Percentiles rank a stretch among this genome's conserved stretches.
Evolutionary conservation across 177 flowering plant species (phyloP).

Genomic region (Vitis hybrid): DNA sequence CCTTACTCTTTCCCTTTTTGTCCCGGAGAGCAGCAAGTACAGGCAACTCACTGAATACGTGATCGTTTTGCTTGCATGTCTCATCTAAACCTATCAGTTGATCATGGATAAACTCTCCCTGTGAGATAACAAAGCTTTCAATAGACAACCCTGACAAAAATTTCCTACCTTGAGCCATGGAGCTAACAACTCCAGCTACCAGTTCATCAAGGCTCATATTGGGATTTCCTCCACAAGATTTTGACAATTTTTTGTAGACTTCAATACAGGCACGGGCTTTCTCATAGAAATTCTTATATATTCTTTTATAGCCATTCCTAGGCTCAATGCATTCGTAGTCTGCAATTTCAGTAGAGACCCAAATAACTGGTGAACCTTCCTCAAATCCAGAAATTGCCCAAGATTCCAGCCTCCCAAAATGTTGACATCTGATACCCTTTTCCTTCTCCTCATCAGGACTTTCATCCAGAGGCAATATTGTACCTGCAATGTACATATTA

Average conservation of each 20-base stretch:
- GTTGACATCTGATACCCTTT: slow-evolving; percentile 65
- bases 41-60: slow-evolving; percentile 29
- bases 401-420: slow-evolving; percentile 78
- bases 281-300: slow-evolving; percentile 56
- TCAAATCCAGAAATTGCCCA: slow-evolving; percentile 95
- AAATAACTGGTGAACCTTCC: slow-evolving; percentile 71
- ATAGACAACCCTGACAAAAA: slow-evolving; percentile 48
- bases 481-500: slow-evolving; percentile 62
- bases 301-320: slow-evolving; percentile 50
- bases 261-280: slow-evolving; percentile 83
- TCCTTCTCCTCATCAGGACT: slow-evolving; percentile 46
- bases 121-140: slow-evolving; percentile 62
- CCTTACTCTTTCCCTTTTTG: too few relatives aligned
- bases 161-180: slow-evolving; percentile 60
- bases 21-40: too few relatives aligned
- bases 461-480: slow-evolving; percentile 63
- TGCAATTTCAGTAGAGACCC: slow-evolving; percentile 79
- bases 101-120: slow-evolving; percentile 76
- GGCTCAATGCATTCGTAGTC: slow-evolving; percentile 84
- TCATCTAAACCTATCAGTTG: slow-evolving; percentile 81
- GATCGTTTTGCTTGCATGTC: slow-evolving; percentile 47
- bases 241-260: slow-evolving; percentile 61
- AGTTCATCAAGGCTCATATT: slow-evolving; percentile 69
- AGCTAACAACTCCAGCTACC: slow-evolving; percentile 68
- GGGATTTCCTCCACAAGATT: slow-evolving; percentile 60